Evolutionary conservation across 108 stramenopile species (phyloP), one percentile per base, ranked within the genome.

Genomic region (Nitzschia putrida): DNA sequence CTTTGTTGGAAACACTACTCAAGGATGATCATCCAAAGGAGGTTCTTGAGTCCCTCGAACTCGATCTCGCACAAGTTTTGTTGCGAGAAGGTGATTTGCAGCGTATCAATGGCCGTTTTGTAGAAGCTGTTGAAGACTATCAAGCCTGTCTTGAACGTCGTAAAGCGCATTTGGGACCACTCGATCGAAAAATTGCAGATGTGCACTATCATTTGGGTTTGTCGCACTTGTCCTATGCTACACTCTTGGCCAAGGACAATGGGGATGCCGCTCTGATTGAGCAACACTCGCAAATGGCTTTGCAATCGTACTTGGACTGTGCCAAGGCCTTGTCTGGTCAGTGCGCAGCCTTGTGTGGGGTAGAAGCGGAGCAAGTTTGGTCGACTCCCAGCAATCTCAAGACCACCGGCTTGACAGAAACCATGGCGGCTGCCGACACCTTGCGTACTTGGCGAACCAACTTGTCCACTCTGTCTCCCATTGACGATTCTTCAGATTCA

Each of bases 111-210:
- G 87, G 83, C 29, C 74, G 73, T 16, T 82, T 82, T 56, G 25
- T 54, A 25, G 72, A 80, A 13, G 77, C 85, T 52, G 75, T 95
- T 49, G 53, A 57, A 14, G 90, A 95, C 57, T 95, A 92, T 47
- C 47, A 69, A 2, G 64, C 68, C 0, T 85, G 88, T 24, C 60
- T 91, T 38, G 57, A 72, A 25, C 39, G 84, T 1, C 81, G 81
- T 54, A 43, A 58, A 22, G 37, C 23, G 16, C 53, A 42, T 16
- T 34, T 85, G 11, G 82, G 74, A 10, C 34, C 34, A 3, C 86
- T 72, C 61, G 80, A 91, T 79, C 82, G 83, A 10, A 86, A 87
- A 65, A 86, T 92, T 40, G 91, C 90, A 20, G 90, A 95, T 73
- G 68, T 66, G 13, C 76, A 87, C 41, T 90, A 84, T 64, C 68